phyloP scores from a whole-genome alignment of 2,329 filamentous ascomycete genomes.

The Ophiocordyceps sinensis region DNA sequence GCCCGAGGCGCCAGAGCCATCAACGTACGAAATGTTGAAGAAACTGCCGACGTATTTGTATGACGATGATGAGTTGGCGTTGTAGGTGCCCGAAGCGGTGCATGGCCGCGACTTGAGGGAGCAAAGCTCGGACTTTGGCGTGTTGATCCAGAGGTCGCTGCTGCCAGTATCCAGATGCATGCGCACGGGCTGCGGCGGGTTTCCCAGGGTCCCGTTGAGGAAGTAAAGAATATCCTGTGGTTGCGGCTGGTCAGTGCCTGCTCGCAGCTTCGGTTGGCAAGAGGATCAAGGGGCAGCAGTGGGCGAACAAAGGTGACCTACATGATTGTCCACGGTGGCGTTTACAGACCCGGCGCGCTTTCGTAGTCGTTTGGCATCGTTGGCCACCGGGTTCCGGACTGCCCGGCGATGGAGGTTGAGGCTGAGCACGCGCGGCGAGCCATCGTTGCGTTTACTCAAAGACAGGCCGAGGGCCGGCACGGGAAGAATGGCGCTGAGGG shows the following conservation, averaged over 20 bases:
- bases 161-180: slow-evolving; percentile 55
- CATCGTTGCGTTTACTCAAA: slow-evolving; percentile 15
- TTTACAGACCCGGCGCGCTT: slow-evolving; percentile 27
- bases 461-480: slow-evolving; percentile 7
- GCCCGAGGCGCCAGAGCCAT: slow-evolving; percentile 61
- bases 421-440: slow-evolving; percentile 27
- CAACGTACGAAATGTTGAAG: slow-evolving; percentile 82
- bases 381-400: slow-evolving; percentile 24
- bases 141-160: slow-evolving; percentile 60
- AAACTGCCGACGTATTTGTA: slow-evolving; percentile 57
- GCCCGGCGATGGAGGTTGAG: slow-evolving; percentile 24
- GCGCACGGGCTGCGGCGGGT: slow-evolving; percentile 40
- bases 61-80: slow-evolving; percentile 57
- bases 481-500: not conserved
- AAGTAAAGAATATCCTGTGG: slow-evolving; percentile 47
- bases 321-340: slow-evolving; percentile 40
- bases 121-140: slow-evolving; percentile 47
- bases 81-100: slow-evolving; percentile 48
- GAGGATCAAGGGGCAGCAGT: not conserved
- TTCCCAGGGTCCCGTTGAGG: slow-evolving; percentile 48
- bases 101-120: slow-evolving; percentile 34
- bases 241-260: not conserved
- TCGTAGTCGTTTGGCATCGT: slow-evolving; percentile 22
- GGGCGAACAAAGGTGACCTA: slow-evolving; percentile 13
- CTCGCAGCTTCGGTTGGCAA: not conserved